A percentile compares a stretch with the other conserved stretches of the same genome.
These are phyloP conservation scores for Xylaria sp. DNA, from an alignment of 2,329 filamentous ascomycete species.

Conservation along the genomic window DNA sequence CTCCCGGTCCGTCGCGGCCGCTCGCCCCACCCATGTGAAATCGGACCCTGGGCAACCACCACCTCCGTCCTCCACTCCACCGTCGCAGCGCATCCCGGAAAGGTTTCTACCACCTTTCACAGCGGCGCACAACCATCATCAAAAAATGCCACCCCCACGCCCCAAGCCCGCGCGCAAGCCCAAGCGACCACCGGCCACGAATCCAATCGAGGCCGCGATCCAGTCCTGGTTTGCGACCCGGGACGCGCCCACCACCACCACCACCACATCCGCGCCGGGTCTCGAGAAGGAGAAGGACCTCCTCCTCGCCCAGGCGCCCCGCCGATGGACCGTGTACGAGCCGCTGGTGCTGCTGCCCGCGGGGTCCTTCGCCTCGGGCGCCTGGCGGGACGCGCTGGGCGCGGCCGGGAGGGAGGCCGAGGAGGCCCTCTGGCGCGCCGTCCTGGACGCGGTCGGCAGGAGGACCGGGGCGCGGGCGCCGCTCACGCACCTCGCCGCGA, in stretches of 20 bases:
- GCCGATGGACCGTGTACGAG: constrained; percentile 62
- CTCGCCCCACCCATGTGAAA: too few species aligned
- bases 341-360: constrained; percentile 64
- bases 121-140: background rate
- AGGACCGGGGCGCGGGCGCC: constrained; percentile 34
- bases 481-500: constrained; percentile 62
- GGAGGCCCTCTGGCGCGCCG: constrained; percentile 48
- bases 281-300: too few species aligned
- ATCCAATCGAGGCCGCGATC: constrained; percentile 25
- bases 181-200: constrained; percentile 14
- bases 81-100: too few species aligned
- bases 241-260: background rate
- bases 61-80: too few species aligned
- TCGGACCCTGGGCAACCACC: too few species aligned
- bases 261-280: background rate
- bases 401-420: constrained; percentile 22
- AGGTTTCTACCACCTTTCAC: too few species aligned
- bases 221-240: constrained; percentile 18
- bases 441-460: constrained; percentile 51
- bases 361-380: constrained; percentile 53
- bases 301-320: constrained; percentile 51
- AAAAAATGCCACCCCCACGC: too few species aligned
- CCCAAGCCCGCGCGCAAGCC: background rate
- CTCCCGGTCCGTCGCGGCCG: too few species aligned
- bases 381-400: constrained; percentile 46